Evolutionary conservation across 2,329 filamentous ascomycete genomes (phyloP), one percentile per base, ranked within the genome.

Genomic region (Hymenoscyphus occultus): DNA sequence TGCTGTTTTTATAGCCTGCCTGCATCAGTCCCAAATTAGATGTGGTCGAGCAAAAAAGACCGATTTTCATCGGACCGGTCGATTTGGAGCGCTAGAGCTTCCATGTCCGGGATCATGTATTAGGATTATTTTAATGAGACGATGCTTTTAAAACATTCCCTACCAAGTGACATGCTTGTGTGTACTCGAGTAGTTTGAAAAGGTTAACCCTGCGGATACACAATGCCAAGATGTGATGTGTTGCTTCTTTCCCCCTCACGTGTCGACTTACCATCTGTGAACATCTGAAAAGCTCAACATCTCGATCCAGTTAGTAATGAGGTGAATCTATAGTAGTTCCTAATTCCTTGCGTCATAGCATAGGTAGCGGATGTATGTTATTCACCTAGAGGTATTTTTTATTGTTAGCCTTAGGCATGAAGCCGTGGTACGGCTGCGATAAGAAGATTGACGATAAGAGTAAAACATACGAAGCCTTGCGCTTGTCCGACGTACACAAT

Each of bases 121-220:
- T 64, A 64, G 42, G 62, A 51, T 45, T 59, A 51, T 63, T 61
- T 61, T 66, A 66, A 64, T 66, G 56, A 54, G 35, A 39, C 64
- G 54, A 57, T 61, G 56, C n/a, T 51, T 48, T 62, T 63, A 63
- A 58, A 62, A 48, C 19, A 56, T 31, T 22, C 56, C 14, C n/a
- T 7, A n/a, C 54, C 28, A 56, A 6, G 40, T 59, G 22, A 14
- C 19, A n/a, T 40, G 45, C 45, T 48, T 19, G 45, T 48, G n/a
- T 48, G 5, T 19, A 48, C 19, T 48, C 22, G 22, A 22, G 1
- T 1, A 22, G 22, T 22, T n/a, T 48, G 19, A 3, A 22, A 22
- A 19, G 19, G 10, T 22, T 22, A 19, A 35, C 45, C 45, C 45
- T 51, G n/a, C n/a, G 19, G 4, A 51, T 22, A 51, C n/a, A 19